Base-by-base conservation (phyloP, 177 flowering plant genomes). In the Viscum album region DNA sequence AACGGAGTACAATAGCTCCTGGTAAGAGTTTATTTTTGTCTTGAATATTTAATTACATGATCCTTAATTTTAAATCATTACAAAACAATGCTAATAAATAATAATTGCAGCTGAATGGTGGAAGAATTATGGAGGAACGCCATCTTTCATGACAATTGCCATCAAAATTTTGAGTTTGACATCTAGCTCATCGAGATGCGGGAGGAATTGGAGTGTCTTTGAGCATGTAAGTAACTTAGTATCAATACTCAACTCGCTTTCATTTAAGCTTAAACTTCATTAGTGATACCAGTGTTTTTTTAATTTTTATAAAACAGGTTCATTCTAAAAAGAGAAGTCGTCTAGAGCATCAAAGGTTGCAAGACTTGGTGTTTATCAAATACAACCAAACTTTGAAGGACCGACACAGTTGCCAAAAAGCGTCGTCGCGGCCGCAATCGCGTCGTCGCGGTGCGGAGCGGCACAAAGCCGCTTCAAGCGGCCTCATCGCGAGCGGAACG, bases 31-130 rank as follows among this genome's bases (percentile, higher is more conserved):
- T n/a, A n/a, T n/a, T n/a, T n/a, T n/a, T n/a, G n/a, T n/a, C n/a
- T n/a, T n/a, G n/a, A n/a, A n/a, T n/a, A n/a, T n/a, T n/a, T n/a
- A n/a, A n/a, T n/a, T n/a, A n/a, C n/a, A n/a, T n/a, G n/a, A n/a
- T n/a, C n/a, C n/a, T n/a, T n/a, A n/a, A n/a, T n/a, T n/a, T n/a
- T n/a, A n/a, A n/a, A n/a, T n/a, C n/a, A n/a, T n/a, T n/a, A n/a
- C n/a, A n/a, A n/a, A n/a, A n/a, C n/a, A n/a, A n/a, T n/a, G n/a
- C n/a, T n/a, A n/a, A n/a, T n/a, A n/a, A n/a, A n/a, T n/a, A n/a
- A n/a, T n/a, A n/a, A n/a, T n/a, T n/a, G n/a, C n/a, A n/a, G 54
- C 24, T 47, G 64, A 26, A 34, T 60, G 66, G 66, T 63, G 66
- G 66, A 4, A 4, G 32, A 13, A 3, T 2, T 63, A 31, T 63